Percentiles rank a stretch among this genome's conserved stretches.
These are phyloP conservation scores for Pulveroboletus sp. DNA, from an alignment of 768 basidiomycete genomes.

Conservation along the genomic window DNA sequence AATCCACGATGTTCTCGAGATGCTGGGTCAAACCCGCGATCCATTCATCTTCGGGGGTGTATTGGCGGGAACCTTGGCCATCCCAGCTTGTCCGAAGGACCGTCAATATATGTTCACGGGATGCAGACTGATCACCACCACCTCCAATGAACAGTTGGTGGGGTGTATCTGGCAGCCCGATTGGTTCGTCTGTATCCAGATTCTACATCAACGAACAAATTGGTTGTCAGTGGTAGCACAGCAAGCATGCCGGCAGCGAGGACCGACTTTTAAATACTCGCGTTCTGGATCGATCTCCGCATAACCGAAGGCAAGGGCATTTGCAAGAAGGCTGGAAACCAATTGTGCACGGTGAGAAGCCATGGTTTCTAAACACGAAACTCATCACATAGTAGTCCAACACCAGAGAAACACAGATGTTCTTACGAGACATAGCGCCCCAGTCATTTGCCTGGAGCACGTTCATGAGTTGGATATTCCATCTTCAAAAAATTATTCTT, in stretches of 20 bases:
- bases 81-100: slow-evolving; percentile 20
- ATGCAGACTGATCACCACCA: slow-evolving; percentile 10
- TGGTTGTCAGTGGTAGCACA: background rate
- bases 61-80: slow-evolving; percentile 16
- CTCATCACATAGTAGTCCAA: background rate
- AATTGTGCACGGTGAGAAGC: slow-evolving; percentile 45
- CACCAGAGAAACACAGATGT: fast-evolving
- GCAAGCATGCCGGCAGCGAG: background rate
- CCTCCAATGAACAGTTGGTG: slow-evolving; percentile 34
- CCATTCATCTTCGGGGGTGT: slow-evolving; percentile 35
- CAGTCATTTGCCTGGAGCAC: slow-evolving; percentile 53
- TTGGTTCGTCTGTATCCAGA: slow-evolving; percentile 44
- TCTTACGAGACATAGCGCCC: slow-evolving; percentile 59
- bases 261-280: slow-evolving; percentile 48
- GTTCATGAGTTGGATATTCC: no score
- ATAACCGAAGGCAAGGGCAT: slow-evolving; percentile 47
- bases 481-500: background rate
- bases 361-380: slow-evolving; percentile 39
- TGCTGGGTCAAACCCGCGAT: slow-evolving; percentile 33
- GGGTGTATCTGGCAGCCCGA: slow-evolving; percentile 37
- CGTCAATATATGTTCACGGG: slow-evolving; percentile 15
- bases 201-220: slow-evolving; percentile 38
- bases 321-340: slow-evolving; percentile 39
- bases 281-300: slow-evolving; percentile 42
- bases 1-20: slow-evolving; percentile 38